phyloP scores from a whole-genome alignment of 371 early-diverging fungal species.

The Mortierella sp. region DNA sequence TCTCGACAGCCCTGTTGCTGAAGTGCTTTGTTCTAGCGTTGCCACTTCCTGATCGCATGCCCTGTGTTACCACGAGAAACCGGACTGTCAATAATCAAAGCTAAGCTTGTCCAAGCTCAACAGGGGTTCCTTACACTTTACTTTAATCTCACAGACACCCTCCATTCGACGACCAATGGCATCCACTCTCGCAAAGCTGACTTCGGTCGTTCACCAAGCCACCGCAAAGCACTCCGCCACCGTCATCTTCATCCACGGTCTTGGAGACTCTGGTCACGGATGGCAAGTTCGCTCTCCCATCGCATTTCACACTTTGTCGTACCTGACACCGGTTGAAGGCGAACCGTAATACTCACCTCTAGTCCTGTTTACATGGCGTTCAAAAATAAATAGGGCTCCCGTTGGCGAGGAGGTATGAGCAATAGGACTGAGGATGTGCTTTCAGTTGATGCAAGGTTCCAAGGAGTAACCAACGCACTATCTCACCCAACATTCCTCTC shows the following conservation, averaged over 20 bases:
- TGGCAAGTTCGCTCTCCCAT: conserved; percentile 62
- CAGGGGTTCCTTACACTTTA: background rate
- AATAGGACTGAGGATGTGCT: background rate
- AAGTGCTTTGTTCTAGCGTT: background rate
- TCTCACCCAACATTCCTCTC: background rate
- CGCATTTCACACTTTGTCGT: background rate
- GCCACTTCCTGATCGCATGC: background rate
- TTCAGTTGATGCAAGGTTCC: background rate
- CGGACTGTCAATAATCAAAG: background rate
- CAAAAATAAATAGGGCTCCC: conserved; percentile 61
- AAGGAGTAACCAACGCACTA: background rate
- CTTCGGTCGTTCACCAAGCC: conserved; percentile 64
- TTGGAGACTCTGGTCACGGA: conserved; percentile 79
- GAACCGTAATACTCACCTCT: background rate
- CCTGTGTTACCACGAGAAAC: background rate
- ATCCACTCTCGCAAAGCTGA: conserved; percentile 51
- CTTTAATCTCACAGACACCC: background rate
- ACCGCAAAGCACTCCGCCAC: conserved; percentile 79
- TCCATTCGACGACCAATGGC: conserved; percentile 24
- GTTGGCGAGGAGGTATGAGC: conserved; percentile 71
- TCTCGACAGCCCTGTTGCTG: background rate
- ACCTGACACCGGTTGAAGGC: conserved; percentile 34
- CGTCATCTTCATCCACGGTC: conserved; percentile 83
- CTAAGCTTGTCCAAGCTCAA: background rate
- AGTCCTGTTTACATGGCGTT: conserved; percentile 33